Conservation (phyloP, 768 basidiomycete species). For the Sistotremastrum suecicum region DNA sequence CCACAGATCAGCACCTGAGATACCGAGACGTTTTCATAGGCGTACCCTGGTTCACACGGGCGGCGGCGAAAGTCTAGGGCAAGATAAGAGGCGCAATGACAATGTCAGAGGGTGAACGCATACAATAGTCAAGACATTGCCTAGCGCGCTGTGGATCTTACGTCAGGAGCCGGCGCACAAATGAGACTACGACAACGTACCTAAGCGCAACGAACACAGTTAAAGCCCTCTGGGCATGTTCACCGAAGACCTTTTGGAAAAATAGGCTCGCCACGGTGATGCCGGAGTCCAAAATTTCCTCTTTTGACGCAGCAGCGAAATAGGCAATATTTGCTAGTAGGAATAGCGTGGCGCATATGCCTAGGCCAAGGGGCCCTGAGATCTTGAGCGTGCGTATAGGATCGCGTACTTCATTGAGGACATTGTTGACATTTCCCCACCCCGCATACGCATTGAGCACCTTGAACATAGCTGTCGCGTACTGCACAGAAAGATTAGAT, state of each 20-base stretch:
- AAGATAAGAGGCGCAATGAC: background rate
- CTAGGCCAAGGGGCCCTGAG: slow-evolving; percentile 10
- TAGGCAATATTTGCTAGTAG: slow-evolving; percentile 11
- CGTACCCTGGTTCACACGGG: background rate
- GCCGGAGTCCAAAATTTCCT: slow-evolving; percentile 8
- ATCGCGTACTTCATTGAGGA: slow-evolving; percentile 25
- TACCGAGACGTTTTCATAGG: background rate
- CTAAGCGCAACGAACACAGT: slow-evolving; percentile 7
- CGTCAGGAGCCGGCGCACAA: slow-evolving; percentile 1
- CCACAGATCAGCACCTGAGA: background rate
- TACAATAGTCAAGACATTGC: slow-evolving; percentile 8
- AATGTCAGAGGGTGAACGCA: background rate
- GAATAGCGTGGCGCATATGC: slow-evolving; percentile 6
- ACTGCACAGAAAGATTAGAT: background rate
- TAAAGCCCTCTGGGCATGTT: slow-evolving; percentile 6
- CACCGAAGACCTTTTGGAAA: slow-evolving; percentile 13
- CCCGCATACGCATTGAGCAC: slow-evolving; percentile 17
- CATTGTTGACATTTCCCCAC: slow-evolving; percentile 31
- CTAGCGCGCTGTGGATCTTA: slow-evolving; percentile 9
- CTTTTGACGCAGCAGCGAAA: slow-evolving; percentile 9
- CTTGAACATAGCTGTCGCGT: slow-evolving; percentile 16
- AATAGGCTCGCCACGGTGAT: slow-evolving; percentile 12
- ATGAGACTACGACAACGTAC: background rate
- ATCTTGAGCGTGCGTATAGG: slow-evolving; percentile 13
- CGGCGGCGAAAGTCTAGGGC: background rate